Percentiles rank a stretch among this genome's conserved stretches.
Conservation (phyloP, 805 yeast species). For the Saturnispora mendoncae region DNA sequence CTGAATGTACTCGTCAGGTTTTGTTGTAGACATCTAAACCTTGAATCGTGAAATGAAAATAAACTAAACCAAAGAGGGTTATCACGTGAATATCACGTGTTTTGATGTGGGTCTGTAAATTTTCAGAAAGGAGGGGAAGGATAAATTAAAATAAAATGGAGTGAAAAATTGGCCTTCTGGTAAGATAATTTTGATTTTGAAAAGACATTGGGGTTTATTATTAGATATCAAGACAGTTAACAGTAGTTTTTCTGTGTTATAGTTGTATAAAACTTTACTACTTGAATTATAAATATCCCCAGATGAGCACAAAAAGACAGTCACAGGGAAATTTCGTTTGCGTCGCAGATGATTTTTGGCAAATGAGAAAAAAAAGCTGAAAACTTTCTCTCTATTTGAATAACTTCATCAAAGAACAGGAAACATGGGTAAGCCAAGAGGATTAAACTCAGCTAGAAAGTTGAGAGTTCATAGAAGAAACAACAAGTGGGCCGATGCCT, state of each 20-base stretch:
- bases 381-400: not conserved
- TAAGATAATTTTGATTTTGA: no score
- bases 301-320: conserved; percentile 3
- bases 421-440: conserved; percentile 92
- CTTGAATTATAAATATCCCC: no score
- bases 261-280: no score
- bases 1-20: conserved; percentile 12
- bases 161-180: no score
- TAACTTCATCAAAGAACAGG: conserved; percentile 5
- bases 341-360: not conserved
- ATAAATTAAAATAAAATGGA: no score
- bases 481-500: conserved; percentile 99
- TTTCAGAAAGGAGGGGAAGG: no score
- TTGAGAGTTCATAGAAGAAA: conserved; percentile 99
- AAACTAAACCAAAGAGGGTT: no score
- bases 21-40: no score
- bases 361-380: not conserved
- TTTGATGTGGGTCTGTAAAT: not conserved
- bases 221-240: no score
- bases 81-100: conserved; percentile 5
- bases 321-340: not conserved
- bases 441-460: conserved; percentile 99
- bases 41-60: no score
- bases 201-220: no score
- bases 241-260: no score